phyloP scores from a whole-genome alignment of 345 rosid species.

The Atalantia buxifolia region DNA sequence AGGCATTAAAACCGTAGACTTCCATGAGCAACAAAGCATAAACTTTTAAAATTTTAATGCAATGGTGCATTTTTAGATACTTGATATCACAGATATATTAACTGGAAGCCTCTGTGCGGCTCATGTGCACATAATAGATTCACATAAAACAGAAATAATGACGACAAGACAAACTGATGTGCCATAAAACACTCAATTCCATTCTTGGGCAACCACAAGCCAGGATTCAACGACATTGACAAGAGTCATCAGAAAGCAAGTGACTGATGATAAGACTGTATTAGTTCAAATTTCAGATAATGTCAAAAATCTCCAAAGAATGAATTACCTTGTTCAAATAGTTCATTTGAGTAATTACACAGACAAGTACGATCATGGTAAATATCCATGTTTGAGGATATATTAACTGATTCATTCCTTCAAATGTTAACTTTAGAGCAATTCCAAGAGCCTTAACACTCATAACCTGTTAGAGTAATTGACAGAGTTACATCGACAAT shows the following conservation, averaged over 20 bases:
- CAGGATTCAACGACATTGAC: neutral
- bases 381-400: slow-evolving; percentile 76
- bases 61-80: neutral
- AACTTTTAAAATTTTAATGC: neutral
- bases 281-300: neutral
- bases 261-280: neutral
- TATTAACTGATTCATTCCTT: slow-evolving; percentile 63
- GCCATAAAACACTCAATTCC: neutral
- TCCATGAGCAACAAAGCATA: neutral
- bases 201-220: neutral
- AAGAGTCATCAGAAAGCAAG: neutral
- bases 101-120: neutral
- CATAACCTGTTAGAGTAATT: slow-evolving; percentile 52
- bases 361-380: slow-evolving; percentile 52
- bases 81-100: neutral
- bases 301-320: neutral
- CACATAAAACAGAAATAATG: neutral
- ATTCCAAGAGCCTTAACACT: slow-evolving; percentile 80
- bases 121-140: neutral
- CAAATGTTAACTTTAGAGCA: slow-evolving; percentile 68
- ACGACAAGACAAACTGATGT: neutral
- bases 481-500: neutral
- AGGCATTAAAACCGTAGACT: neutral
- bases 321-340: slow-evolving; percentile 66
- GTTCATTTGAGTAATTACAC: slow-evolving; percentile 72